Conservation (phyloP, 352 stramenopile genomes). For the Elongisporangium senticosum region DNA sequence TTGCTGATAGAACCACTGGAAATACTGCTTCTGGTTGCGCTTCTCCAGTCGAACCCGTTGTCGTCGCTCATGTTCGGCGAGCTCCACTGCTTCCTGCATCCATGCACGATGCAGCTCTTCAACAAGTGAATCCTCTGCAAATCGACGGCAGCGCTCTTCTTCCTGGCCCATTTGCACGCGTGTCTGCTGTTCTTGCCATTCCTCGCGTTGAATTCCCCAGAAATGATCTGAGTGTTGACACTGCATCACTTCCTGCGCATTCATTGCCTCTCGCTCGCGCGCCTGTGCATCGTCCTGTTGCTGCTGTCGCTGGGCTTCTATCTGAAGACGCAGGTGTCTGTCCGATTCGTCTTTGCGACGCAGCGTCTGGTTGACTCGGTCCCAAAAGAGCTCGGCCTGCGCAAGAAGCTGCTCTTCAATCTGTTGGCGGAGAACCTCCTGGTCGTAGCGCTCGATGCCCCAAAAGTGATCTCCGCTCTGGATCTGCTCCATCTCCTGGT, state of each 20-base stretch:
- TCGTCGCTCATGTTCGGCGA: slow-evolving; percentile 8
- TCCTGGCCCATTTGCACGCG: slow-evolving; percentile 33
- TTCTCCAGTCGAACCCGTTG: slow-evolving; percentile 26
- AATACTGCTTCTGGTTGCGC: slow-evolving; percentile 35
- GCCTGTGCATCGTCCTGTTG: slow-evolving; percentile 20
- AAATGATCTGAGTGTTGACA: slow-evolving; percentile 41
- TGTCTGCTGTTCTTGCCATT: slow-evolving; percentile 22
- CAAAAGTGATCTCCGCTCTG: slow-evolving; percentile 41
- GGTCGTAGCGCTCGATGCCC: slow-evolving; percentile 36
- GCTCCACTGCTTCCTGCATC: slow-evolving; percentile 22
- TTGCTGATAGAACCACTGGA: slow-evolving; percentile 58
- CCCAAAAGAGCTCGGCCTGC: slow-evolving; percentile 33
- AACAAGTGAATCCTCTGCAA: slow-evolving; percentile 19
- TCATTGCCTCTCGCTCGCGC: slow-evolving; percentile 26
- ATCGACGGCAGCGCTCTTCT: slow-evolving; percentile 26
- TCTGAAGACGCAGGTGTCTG: no score
- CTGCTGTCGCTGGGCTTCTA: slow-evolving; percentile 14
- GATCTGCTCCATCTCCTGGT: slow-evolving; percentile 50
- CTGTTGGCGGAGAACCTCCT: slow-evolving; percentile 29
- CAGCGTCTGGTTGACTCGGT: slow-evolving; percentile 27
- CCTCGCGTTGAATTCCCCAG: slow-evolving; percentile 60
- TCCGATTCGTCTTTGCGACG: background rate
- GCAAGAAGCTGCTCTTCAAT: slow-evolving; percentile 41
- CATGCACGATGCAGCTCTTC: slow-evolving; percentile 26
- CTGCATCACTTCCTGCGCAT: slow-evolving; percentile 30